Percentiles rank a stretch among this genome's conserved stretches.
Evolutionary conservation across 495 filamentous ascomycete species (phyloP).

Genomic region (Parathielavia hyrcaniae): DNA sequence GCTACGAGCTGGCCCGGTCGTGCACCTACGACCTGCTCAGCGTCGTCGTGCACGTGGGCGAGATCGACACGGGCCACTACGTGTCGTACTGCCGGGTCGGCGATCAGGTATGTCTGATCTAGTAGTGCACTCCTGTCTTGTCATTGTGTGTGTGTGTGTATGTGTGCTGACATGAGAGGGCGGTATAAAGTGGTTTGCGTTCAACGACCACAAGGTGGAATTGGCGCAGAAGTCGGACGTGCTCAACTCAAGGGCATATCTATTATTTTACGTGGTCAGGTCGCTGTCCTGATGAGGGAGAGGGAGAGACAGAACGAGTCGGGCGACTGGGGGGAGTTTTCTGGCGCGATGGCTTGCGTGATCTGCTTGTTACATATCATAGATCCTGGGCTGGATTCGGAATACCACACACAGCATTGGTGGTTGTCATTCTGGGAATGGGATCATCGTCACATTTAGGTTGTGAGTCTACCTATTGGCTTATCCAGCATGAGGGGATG

Average conservation of each 20-base stretch:
- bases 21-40: slow-evolving; percentile 75
- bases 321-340: not conserved
- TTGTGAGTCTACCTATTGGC: too few relatives aligned
- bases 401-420: not conserved
- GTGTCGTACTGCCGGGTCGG: slow-evolving; percentile 76
- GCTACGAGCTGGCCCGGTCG: slow-evolving; percentile 45
- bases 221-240: slow-evolving; percentile 71
- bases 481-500: too few relatives aligned
- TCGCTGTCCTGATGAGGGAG: slow-evolving; percentile 42
- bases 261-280: slow-evolving; percentile 78
- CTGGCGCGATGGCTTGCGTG: not conserved
- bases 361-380: not conserved
- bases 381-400: not conserved
- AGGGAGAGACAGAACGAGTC: not conserved
- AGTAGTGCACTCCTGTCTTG: too few relatives aligned
- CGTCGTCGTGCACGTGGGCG: slow-evolving; percentile 80
- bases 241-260: slow-evolving; percentile 71
- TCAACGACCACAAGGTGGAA: slow-evolving; percentile 88
- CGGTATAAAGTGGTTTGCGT: slow-evolving; percentile 74
- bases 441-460: not conserved
- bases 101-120: slow-evolving; percentile 66
- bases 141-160: not conserved
- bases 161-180: not conserved
- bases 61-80: slow-evolving; percentile 85
- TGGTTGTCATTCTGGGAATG: not conserved